These are phyloP conservation scores for Cladosporium cucumerinum DNA, from an alignment of 2,329 filamentous ascomycete species.

Conservation along the genomic window DNA sequence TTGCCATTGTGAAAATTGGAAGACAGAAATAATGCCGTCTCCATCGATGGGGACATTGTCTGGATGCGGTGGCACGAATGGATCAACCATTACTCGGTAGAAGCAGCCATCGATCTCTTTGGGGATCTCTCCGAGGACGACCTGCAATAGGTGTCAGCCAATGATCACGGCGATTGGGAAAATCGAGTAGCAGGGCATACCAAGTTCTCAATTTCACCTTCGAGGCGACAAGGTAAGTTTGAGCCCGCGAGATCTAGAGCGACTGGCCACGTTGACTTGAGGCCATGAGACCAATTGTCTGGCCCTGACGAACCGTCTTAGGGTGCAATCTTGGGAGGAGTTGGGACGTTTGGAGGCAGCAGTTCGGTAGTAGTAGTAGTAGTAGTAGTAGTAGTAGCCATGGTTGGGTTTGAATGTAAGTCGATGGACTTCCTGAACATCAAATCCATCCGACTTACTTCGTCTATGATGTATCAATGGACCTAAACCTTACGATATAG, in stretches of 20 bases:
- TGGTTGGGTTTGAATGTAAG: background rate
- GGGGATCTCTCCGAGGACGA: constrained; percentile 33
- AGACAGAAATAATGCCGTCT: constrained; percentile 44
- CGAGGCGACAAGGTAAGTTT: constrained; percentile 37
- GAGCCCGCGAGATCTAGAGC: constrained; percentile 26
- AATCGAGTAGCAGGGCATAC: background rate
- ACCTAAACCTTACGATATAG: background rate
- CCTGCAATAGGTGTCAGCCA: background rate
- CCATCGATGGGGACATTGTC: constrained; percentile 52
- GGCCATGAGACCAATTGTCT: constrained; percentile 6
- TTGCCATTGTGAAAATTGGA: constrained; percentile 41
- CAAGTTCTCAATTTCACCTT: constrained; percentile 38
- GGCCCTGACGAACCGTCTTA: constrained; percentile 19
- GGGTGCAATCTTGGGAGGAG: background rate
- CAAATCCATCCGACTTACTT: background rate
- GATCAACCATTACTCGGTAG: constrained; percentile 51
- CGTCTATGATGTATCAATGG: background rate
- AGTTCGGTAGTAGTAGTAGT: background rate
- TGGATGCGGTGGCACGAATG: constrained; percentile 54
- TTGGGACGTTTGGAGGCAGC: background rate
- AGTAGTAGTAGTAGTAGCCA: background rate
- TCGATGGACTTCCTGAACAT: background rate
- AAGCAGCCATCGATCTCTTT: constrained; percentile 35
- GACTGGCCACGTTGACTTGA: constrained; percentile 15
- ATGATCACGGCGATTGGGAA: too few relatives aligned